These are phyloP conservation scores for Benincasa hispida DNA, from an alignment of 306 rosid genomes.

Conservation along the genomic window DNA sequence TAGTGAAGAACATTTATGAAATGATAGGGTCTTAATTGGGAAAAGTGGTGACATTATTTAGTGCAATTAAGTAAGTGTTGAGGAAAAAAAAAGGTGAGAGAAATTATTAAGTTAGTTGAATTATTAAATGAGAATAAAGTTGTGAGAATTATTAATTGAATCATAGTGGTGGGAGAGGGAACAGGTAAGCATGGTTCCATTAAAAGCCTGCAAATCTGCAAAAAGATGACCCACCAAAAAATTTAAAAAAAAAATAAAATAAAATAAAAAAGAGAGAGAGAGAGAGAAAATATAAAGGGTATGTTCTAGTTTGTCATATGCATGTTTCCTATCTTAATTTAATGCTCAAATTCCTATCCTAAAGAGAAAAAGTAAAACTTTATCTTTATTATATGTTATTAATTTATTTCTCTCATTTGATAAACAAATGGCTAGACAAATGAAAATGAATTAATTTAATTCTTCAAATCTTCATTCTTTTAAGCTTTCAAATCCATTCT, in stretches of 20 bases:
- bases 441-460: neutral
- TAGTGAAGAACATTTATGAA: neutral
- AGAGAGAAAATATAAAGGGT: neutral
- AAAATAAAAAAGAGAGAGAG: neutral
- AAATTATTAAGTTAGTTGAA: constrained; percentile 3
- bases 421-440: neutral
- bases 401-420: neutral
- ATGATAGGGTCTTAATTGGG: constrained; percentile 4
- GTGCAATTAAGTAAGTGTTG: neutral
- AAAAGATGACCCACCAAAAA: neutral
- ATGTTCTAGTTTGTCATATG: neutral
- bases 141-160: constrained; percentile 5
- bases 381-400: neutral
- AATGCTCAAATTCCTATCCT: neutral
- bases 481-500: no score
- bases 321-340: neutral
- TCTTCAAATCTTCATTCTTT: neutral
- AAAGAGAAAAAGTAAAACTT: neutral
- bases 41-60: constrained; percentile 1
- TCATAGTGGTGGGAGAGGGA: constrained; percentile 9
- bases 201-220: constrained; percentile 8
- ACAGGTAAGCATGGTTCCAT: constrained; percentile 10
- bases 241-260: neutral
- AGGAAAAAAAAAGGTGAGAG: neutral
- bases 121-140: constrained; percentile 6